Evolutionary conservation across 225 moss, liverwort and hornwort genomes (phyloP).

Genomic region (Pseudoscleropodium purum): DNA sequence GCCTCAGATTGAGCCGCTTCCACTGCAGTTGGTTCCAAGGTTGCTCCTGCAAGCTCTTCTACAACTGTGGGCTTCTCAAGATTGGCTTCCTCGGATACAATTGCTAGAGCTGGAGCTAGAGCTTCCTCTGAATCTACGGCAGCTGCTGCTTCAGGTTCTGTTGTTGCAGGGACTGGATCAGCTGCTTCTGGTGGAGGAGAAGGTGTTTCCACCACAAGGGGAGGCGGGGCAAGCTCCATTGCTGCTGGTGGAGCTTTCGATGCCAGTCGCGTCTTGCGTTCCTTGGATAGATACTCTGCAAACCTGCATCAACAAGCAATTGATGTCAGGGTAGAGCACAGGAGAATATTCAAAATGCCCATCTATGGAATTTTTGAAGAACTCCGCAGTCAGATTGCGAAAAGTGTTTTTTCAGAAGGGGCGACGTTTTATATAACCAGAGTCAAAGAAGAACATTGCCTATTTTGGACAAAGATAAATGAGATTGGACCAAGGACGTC

Average conservation of each 20-base stretch:
- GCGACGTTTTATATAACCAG: too few relatives aligned
- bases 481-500: too few relatives aligned
- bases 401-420: too few relatives aligned
- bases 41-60: background rate
- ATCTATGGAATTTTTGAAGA: background rate
- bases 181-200: background rate
- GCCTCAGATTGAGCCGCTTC: background rate
- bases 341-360: background rate
- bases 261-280: background rate
- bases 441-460: too few relatives aligned
- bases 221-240: background rate
- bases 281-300: background rate
- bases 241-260: background rate
- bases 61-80: background rate
- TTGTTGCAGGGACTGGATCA: background rate
- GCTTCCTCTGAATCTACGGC: background rate
- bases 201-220: background rate
- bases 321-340: background rate
- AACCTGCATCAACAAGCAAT: background rate
- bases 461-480: too few relatives aligned
- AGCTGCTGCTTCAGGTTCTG: background rate
- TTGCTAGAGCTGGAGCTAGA: background rate
- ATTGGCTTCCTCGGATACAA: background rate
- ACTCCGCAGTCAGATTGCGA: background rate
- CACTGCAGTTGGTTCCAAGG: background rate